Conservation (phyloP, 108 stramenopile genomes). For the Skeletonema grethae region DNA sequence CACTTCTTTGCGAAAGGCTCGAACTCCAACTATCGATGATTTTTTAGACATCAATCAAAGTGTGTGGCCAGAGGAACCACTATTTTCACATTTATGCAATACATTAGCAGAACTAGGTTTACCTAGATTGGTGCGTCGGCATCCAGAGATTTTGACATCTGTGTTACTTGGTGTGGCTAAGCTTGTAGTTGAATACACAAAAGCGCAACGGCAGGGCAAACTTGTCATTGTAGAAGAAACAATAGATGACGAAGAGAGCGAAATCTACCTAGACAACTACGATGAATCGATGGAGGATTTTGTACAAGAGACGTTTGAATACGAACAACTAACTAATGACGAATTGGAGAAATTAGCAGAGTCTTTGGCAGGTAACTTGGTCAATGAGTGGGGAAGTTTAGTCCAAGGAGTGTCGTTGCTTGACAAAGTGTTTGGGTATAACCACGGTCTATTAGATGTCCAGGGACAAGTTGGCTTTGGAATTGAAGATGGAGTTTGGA, state of each 20-base stretch:
- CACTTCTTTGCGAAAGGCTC: conserved; percentile 21
- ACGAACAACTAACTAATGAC: conserved; percentile 21
- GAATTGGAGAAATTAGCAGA: conserved; percentile 43
- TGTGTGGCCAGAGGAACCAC: conserved; percentile 63
- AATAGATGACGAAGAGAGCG: conserved; percentile 23
- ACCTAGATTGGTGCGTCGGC: conserved; percentile 61
- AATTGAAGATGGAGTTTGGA: conserved; percentile 72
- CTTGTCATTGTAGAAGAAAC: conserved; percentile 12
- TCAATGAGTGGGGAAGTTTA: conserved; percentile 54
- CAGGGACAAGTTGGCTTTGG: conserved; percentile 55
- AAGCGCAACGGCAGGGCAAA: conserved; percentile 12
- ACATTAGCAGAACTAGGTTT: conserved; percentile 49
- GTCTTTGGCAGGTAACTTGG: conserved; percentile 44
- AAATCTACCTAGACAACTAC: conserved; percentile 26
- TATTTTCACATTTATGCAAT: conserved; percentile 46
- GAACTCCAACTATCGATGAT: conserved; percentile 23
- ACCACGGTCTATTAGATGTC: conserved; percentile 60
- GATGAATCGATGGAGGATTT: conserved; percentile 7
- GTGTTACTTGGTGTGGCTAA: conserved; percentile 56
- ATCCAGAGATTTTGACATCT: conserved; percentile 59
- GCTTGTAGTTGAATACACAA: conserved; percentile 44
- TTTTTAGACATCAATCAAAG: conserved; percentile 6
- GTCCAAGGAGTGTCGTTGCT: conserved; percentile 56
- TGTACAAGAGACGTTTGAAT: conserved; percentile 16
- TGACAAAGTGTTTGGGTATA: conserved; percentile 66